Conservation (phyloP, 345 rosid genomes). For the Heritiera fomes region DNA sequence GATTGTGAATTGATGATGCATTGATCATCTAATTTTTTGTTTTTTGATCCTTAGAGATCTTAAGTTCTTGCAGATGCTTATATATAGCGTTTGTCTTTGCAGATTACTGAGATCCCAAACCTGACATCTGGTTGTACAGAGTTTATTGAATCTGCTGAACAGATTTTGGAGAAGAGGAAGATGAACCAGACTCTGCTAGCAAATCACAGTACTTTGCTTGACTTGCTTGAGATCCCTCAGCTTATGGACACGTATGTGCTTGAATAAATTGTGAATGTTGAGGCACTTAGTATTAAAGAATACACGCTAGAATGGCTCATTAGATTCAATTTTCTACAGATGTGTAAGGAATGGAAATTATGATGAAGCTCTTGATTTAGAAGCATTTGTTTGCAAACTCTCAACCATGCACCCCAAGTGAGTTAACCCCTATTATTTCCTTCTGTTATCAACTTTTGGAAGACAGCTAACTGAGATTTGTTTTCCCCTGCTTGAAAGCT, state of each 20-base stretch:
- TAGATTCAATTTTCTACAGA: conserved; percentile 48
- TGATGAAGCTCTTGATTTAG: conserved; percentile 97
- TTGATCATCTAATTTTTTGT: not conserved
- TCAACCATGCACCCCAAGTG: conserved; percentile 97
- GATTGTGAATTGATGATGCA: not conserved
- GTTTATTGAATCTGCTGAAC: conserved; percentile 78
- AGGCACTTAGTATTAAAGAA: not conserved
- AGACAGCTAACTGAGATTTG: conserved; percentile 22
- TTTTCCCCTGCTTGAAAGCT: conserved; percentile 39
- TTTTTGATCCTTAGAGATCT: not conserved
- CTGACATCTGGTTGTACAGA: conserved; percentile 90
- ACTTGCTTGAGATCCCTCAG: conserved; percentile 99
- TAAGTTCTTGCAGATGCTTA: not conserved
- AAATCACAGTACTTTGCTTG: conserved; percentile 90
- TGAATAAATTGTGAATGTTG: conserved; percentile 10
- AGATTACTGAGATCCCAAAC: conserved; percentile 75
- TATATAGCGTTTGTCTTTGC: conserved; percentile 29
- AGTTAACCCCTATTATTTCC: conserved; percentile 39
- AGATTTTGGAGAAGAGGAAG: conserved; percentile 89
- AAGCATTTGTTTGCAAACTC: conserved; percentile 89
- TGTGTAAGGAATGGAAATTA: conserved; percentile 95
- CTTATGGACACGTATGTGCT: conserved; percentile 97
- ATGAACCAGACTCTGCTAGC: conserved; percentile 85
- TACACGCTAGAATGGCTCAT: conserved; percentile 6
- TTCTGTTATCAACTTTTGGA: conserved; percentile 25